Percentiles rank a stretch among this genome's conserved stretches.
These are phyloP conservation scores for Marasmius fiardii DNA, from an alignment of 1,284 basidiomycete species.

Conservation along the genomic window DNA sequence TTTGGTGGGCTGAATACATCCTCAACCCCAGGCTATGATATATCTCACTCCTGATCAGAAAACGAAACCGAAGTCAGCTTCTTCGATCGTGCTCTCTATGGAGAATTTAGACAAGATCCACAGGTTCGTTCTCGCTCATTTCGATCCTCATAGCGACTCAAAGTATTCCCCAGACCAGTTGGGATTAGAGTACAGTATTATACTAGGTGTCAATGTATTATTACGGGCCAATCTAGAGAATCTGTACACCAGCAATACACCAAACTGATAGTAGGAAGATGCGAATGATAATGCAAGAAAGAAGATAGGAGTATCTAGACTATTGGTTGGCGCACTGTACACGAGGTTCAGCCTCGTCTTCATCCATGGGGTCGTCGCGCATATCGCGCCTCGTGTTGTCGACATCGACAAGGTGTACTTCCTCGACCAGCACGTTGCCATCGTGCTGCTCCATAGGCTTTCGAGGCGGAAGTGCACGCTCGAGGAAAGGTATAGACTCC, in stretches of 20 bases:
- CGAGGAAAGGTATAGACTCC: conserved; percentile 71
- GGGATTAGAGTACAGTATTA: conserved; percentile 35
- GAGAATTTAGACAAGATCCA: conserved; percentile 79
- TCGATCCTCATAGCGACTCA: conserved; percentile 5
- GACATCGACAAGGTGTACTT: conserved; percentile 82
- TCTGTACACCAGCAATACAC: conserved; percentile 2
- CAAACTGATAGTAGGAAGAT: neutral
- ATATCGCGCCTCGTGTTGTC: conserved; percentile 68
- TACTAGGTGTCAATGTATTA: neutral
- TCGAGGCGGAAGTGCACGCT: conserved; percentile 85
- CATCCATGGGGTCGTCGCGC: conserved; percentile 76
- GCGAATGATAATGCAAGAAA: neutral
- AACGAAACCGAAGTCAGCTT: conserved; percentile 94
- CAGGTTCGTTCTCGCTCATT: conserved; percentile 44
- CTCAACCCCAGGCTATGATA: neutral
- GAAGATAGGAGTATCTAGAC: conserved; percentile 19
- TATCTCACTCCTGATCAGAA: conserved; percentile 47
- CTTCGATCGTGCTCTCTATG: conserved; percentile 77
- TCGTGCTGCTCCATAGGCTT: conserved; percentile 66
- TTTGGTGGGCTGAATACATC: conserved; percentile 53
- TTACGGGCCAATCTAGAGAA: neutral
- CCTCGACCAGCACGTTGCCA: conserved; percentile 75
- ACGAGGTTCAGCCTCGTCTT: conserved; percentile 77
- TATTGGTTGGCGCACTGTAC: conserved; percentile 86
- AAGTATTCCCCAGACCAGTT: conserved; percentile 39